Evolutionary conservation across 768 basidiomycete species (phyloP), one percentile per base, ranked within the genome.

Genomic region (Mycena haematopus): DNA sequence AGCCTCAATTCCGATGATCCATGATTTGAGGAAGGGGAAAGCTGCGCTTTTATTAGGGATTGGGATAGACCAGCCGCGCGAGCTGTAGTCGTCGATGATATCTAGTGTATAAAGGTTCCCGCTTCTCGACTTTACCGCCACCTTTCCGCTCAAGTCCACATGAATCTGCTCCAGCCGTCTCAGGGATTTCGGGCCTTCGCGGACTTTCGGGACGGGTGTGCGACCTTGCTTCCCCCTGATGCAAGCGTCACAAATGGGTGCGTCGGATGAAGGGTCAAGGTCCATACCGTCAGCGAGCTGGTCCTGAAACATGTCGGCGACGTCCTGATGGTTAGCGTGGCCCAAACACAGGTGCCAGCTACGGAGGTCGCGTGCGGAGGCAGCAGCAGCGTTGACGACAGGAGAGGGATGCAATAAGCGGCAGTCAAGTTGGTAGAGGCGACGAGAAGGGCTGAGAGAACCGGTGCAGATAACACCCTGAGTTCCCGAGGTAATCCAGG

Each of bases 191-290:
- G 65, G 56, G 19, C 72, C 76, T 52, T 70, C 65, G 6, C 70
- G 45, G 27, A 57, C 55, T 56, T 73, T 74, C 0, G 78, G 77
- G 15, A 79, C 72, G 13, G 72, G 66, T 1, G 64, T 65, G 14
- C 63, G 63, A 0, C 69, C 73, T 76, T 80, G 77, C 65, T 80
- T 80, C 7, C 79, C 77, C 44, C 74, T 70, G 36, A 79, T 69
- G 54, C 79, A 80, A 27, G 66, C 31, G 46, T 58, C 62, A 63
- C 62, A 63, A 22, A 46, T 13, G 1, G 56, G 40, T 2, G 53
- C 42, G 2, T n/a, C 10, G 11, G 42, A n/a, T 2, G 50, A 51
- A 8, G 36, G 10, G 15, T 53, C 52, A 40, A 53, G 36, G 13
- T 25, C 21, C 52, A 53, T 53, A 53, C 52, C 36, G 25, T 53